A percentile compares a stretch with the other conserved stretches of the same genome.
Evolutionary conservation across 2,329 filamentous ascomycete species (phyloP).

Genomic region (Sclerotiophoma versabilis): DNA sequence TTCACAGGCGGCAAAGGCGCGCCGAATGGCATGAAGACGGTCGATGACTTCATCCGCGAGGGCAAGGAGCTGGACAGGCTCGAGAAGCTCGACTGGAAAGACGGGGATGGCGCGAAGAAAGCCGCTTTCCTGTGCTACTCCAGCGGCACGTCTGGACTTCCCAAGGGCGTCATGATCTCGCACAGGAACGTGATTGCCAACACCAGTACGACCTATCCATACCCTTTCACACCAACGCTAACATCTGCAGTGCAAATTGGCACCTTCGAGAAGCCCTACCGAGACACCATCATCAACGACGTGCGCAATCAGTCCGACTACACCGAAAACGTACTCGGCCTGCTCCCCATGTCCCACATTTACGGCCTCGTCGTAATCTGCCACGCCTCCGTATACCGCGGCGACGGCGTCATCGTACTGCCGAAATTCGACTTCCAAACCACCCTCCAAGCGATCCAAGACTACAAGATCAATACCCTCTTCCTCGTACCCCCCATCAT

Average conservation of each 20-base stretch:
- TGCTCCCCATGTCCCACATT: constrained; percentile 84
- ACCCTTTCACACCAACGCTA: not conserved
- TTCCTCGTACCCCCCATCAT: constrained; percentile 83
- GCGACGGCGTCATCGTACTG: constrained; percentile 76
- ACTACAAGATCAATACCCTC: constrained; percentile 71
- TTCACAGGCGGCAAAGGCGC: constrained; percentile 57
- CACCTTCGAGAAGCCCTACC: constrained; percentile 56
- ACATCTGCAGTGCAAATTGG: constrained; percentile 61
- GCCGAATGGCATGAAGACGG: constrained; percentile 64
- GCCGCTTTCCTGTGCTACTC: constrained; percentile 82
- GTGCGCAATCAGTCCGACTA: constrained; percentile 51
- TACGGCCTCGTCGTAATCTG: constrained; percentile 77
- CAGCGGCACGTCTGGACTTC: constrained; percentile 79
- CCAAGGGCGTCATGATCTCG: constrained; percentile 85
- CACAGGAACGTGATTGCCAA: constrained; percentile 82
- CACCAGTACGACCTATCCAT: constrained; percentile 46
- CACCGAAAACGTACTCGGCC: constrained; percentile 66
- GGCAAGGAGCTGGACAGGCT: constrained; percentile 64
- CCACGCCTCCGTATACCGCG: constrained; percentile 70
- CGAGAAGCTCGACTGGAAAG: constrained; percentile 65
- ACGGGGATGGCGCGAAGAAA: constrained; percentile 71
- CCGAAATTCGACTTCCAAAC: constrained; percentile 77
- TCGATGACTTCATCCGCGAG: constrained; percentile 70
- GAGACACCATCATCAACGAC: constrained; percentile 51
- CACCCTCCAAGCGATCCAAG: constrained; percentile 70